These are phyloP conservation scores for Microthlaspi erraticum DNA, from an alignment of 345 rosid species.

Conservation along the genomic window DNA sequence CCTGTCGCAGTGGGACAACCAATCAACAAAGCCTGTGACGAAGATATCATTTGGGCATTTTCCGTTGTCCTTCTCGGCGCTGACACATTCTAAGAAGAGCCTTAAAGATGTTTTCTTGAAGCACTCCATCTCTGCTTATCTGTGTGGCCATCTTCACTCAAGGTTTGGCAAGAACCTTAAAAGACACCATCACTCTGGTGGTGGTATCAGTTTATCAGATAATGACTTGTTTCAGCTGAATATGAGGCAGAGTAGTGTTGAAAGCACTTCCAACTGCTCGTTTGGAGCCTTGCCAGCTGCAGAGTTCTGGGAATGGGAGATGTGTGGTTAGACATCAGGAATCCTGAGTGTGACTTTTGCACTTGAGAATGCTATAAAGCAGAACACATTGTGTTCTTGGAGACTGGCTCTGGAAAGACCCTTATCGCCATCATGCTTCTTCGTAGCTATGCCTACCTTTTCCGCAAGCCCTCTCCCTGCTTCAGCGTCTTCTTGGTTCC, in stretches of 20 bases:
- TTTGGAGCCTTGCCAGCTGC: conserved; percentile 53
- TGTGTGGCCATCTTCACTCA: conserved; percentile 92
- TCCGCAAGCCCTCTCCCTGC: conserved; percentile 81
- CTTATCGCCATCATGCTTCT: conserved; percentile 91
- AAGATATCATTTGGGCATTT: conserved; percentile 94
- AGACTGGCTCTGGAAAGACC: conserved; percentile 96
- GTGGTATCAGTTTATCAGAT: conserved; percentile 44
- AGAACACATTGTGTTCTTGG: conserved; percentile 83
- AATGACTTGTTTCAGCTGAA: conserved; percentile 72
- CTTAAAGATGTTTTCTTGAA: conserved; percentile 79
- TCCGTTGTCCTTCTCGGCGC: conserved; percentile 83
- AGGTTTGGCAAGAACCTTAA: conserved; percentile 89
- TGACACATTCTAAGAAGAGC: conserved; percentile 61
- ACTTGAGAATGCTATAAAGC: conserved; percentile 64
- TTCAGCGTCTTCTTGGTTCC: conserved; percentile 91
- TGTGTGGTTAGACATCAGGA: no score
- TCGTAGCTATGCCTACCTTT: conserved; percentile 62
- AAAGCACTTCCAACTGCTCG: conserved; percentile 59
- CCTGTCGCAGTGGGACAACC: conserved; percentile 79
- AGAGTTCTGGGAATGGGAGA: conserved; percentile 99
- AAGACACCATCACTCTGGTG: conserved; percentile 67
- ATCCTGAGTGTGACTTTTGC: conserved; percentile 45
- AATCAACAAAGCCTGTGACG: conserved; percentile 60
- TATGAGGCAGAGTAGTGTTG: conserved; percentile 55
- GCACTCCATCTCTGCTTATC: conserved; percentile 81